Evolutionary conservation across 306 rosid genomes (phyloP), one percentile per base, ranked within the genome.

Genomic region (Corylus avellana): DNA sequence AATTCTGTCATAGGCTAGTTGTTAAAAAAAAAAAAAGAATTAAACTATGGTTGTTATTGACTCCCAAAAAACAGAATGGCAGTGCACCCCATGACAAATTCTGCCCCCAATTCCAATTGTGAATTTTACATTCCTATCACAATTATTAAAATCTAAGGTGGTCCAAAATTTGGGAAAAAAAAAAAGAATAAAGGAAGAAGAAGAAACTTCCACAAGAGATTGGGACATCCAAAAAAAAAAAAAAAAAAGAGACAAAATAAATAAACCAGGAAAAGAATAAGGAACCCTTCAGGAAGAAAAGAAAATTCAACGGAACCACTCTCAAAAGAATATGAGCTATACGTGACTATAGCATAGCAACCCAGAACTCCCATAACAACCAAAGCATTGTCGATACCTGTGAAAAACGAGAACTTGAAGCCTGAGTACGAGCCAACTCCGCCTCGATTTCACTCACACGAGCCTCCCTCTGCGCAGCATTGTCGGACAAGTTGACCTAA

Each of bases 391-490:
- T n/a, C 27, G n/a, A 51, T 22, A 84, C 98, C 92, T 95, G 97
- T n/a, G 86, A 81, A 25, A 89, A 85, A 73, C 92, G 98, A 77
- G 90, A 57, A 53, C 90, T 87, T 25, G 90, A 84, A 82, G 92
- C 91, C 72, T 88, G 85, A 59, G 86, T 82, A 42, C 96, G 91
- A 5, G 75, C 90, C 85, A 90, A 79, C 79, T 93, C 93, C 1
- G 97, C 91, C 83, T 93, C 96, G 22, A 76, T 62, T 84, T 88
- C 96, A 79, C 91, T 91, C 77, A 90, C 35, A 18, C 88, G 91
- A 9, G 93, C 91, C 84, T 95, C 98, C 86, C 91, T 92, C 77
- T 87, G 90, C 5, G 96, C 93, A 62, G 89, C 91, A 80, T 80
- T 89, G 57, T 91, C 96, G 27, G 90, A 80, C 64, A 84, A 75